These are phyloP conservation scores for Hanseniaspora opuntiae DNA, from an alignment of 805 yeast species.

Conservation along the genomic window DNA sequence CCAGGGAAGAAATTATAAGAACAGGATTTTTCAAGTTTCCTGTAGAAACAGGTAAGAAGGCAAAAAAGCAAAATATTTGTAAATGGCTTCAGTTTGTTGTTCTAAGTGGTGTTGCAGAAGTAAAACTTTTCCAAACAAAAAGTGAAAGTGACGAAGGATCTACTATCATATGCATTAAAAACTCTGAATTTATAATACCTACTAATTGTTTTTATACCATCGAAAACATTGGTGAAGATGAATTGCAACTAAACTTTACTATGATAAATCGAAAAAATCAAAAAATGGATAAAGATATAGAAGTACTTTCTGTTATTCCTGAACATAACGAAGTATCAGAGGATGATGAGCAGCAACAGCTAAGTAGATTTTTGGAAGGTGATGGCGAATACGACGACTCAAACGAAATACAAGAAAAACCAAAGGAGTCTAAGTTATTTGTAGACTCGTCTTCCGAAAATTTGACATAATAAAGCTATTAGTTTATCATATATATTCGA, in stretches of 20 bases:
- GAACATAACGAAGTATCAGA: neutral
- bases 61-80: constrained; percentile 3
- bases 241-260: constrained; percentile 59
- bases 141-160: neutral
- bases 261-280: constrained; percentile 35
- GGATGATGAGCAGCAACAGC: constrained; percentile 1
- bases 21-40: constrained; percentile 64
- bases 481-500: no score
- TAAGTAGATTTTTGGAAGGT: constrained; percentile 8
- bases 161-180: constrained; percentile 45
- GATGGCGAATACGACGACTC: neutral
- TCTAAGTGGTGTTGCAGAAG: constrained; percentile 55
- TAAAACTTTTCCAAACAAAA: constrained; percentile 39
- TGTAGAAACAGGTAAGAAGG: constrained; percentile 42
- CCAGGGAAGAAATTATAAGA: constrained; percentile 50
- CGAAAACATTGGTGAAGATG: constrained; percentile 43
- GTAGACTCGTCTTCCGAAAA: neutral
- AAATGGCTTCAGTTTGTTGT: constrained; percentile 50
- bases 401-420: neutral
- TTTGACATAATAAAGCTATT: no score
- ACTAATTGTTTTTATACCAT: constrained; percentile 61
- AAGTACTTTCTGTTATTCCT: neutral
- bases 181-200: constrained; percentile 74
- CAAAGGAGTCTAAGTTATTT: neutral
- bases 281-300: neutral